Percentiles rank a stretch among this genome's conserved stretches.
Conservation (phyloP, 73 alveolate genomes). For the Blepharisma stoltei region DNA sequence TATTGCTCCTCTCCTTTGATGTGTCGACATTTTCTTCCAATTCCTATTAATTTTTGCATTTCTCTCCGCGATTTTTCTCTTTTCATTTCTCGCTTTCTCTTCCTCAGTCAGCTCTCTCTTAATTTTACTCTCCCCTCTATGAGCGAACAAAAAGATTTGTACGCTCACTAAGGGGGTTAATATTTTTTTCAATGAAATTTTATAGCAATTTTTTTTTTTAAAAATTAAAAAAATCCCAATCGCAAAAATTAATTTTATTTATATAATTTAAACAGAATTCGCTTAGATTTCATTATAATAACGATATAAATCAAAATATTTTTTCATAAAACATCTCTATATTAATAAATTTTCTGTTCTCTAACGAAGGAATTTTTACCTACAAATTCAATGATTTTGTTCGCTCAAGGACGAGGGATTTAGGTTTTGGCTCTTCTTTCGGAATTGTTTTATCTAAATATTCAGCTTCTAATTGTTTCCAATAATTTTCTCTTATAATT, state of each 20-base stretch:
- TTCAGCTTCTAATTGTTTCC: conserved; percentile 3
- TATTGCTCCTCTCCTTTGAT: conserved; percentile 42
- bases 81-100: conserved; percentile 29
- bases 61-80: conserved; percentile 30
- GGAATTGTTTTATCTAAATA: neutral
- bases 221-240: no score
- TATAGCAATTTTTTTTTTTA: neutral
- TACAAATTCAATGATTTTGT: no score
- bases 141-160: no score
- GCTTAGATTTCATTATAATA: no score
- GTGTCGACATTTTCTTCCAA: conserved; percentile 29
- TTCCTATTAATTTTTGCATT: conserved; percentile 44
- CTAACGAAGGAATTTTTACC: no score
- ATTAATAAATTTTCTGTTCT: neutral
- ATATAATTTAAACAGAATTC: no score
- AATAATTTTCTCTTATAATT: conserved; percentile 9
- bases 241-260: no score
- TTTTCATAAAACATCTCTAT: conserved; percentile 7
- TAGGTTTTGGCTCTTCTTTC: neutral
- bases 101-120: conserved; percentile 22
- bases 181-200: conserved; percentile 19
- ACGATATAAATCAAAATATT: no score
- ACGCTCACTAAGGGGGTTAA: no score
- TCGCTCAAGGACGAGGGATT: neutral
- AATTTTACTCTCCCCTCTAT: conserved; percentile 26